phyloP scores from a whole-genome alignment of 352 stramenopile genomes.

The Phytophthora pistaciae region DNA sequence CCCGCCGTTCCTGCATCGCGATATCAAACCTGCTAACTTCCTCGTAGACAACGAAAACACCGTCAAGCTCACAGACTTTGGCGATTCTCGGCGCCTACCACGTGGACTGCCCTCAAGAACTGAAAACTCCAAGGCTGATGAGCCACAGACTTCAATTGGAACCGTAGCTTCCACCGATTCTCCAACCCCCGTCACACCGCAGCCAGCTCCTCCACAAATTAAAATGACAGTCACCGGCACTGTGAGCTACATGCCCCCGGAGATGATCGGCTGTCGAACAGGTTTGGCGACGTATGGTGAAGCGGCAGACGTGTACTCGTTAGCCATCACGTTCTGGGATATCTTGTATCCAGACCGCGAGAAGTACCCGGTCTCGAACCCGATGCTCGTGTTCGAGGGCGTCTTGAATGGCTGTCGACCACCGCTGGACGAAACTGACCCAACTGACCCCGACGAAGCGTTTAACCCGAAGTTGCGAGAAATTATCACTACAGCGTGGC shows the following conservation, averaged over 20 bases:
- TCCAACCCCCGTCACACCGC: constrained; percentile 2
- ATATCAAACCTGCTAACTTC: constrained; percentile 77
- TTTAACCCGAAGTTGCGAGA: constrained; percentile 60
- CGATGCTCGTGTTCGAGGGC: constrained; percentile 60
- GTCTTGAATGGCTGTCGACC: constrained; percentile 59
- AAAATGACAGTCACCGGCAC: constrained; percentile 79
- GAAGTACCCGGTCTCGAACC: constrained; percentile 57
- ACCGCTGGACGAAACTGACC: constrained; percentile 39
- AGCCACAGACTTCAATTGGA: constrained; percentile 17
- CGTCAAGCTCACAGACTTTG: constrained; percentile 78
- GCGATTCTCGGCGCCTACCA: constrained; percentile 63
- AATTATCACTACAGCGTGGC: constrained; percentile 67
- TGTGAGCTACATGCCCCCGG: constrained; percentile 79
- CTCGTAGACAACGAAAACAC: constrained; percentile 59
- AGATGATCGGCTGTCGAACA: constrained; percentile 64
- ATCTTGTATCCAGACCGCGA: constrained; percentile 59
- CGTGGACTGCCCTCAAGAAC: constrained; percentile 9
- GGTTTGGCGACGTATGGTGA: constrained; percentile 65
- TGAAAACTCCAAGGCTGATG: constrained; percentile 9
- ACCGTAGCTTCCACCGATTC: constrained; percentile 19
- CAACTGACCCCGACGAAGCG: constrained; percentile 4
- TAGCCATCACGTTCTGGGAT: constrained; percentile 83
- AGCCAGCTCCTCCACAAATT: constrained; percentile 27
- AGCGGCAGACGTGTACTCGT: constrained; percentile 75
- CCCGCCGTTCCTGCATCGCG: constrained; percentile 68